These are phyloP conservation scores for Neurospora sp. DNA, from an alignment of 495 filamentous ascomycete species.

Conservation along the genomic window DNA sequence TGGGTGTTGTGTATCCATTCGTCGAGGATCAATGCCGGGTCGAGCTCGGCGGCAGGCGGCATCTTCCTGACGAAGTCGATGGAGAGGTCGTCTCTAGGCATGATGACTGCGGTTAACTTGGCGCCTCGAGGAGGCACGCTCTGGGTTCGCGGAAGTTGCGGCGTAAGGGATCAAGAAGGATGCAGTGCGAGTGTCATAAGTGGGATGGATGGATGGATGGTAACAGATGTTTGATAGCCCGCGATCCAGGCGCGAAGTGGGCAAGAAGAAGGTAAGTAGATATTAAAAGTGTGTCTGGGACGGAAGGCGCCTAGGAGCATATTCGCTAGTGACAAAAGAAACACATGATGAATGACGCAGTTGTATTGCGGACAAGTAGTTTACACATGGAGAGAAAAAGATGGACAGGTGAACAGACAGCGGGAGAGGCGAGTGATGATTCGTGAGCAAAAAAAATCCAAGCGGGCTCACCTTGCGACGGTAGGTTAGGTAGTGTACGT, in stretches of 20 bases:
- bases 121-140: slow-evolving; percentile 6
- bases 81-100: slow-evolving; percentile 54
- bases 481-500: background rate
- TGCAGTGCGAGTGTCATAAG: background rate
- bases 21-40: slow-evolving; percentile 83
- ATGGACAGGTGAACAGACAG: background rate
- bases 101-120: slow-evolving; percentile 30
- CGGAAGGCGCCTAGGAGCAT: background rate
- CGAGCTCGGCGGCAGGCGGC: slow-evolving; percentile 44
- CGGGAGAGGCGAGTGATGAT: background rate
- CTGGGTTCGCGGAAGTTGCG: background rate
- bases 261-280: background rate
- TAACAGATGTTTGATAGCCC: background rate
- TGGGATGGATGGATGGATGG: background rate
- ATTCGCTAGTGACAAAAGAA: background rate
- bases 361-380: background rate
- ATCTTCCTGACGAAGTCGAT: slow-evolving; percentile 47
- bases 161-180: background rate
- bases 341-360: background rate
- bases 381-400: background rate
- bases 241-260: background rate
- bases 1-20: slow-evolving; percentile 80
- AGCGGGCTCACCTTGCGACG: slow-evolving; percentile 3
- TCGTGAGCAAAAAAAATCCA: background rate
- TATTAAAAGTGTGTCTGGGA: background rate